A percentile compares a stretch with the other conserved stretches of the same genome.
phyloP scores from a whole-genome alignment of 2,329 filamentous ascomycete genomes.

The Penicillium sp. region DNA sequence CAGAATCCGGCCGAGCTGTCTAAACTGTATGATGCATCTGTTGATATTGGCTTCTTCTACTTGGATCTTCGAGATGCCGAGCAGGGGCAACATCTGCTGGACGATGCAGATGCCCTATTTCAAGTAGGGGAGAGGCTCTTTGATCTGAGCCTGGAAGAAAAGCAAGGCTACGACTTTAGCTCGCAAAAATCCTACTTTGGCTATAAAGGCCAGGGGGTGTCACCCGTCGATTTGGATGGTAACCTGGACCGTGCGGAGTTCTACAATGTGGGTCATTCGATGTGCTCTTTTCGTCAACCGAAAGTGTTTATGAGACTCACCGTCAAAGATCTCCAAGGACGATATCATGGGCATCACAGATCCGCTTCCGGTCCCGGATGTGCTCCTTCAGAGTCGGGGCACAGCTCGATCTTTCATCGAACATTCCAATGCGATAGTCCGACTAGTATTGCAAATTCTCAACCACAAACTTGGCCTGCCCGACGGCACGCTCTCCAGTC shows the following conservation, averaged over 20 bases:
- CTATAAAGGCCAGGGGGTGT: conserved; percentile 46
- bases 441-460: conserved; percentile 40
- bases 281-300: background rate
- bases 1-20: conserved; percentile 31
- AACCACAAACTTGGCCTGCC: conserved; percentile 42
- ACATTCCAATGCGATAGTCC: conserved; percentile 42
- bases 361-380: conserved; percentile 38
- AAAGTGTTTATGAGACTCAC: background rate
- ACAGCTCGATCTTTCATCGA: conserved; percentile 42
- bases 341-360: conserved; percentile 41
- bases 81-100: conserved; percentile 38
- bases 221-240: conserved; percentile 44
- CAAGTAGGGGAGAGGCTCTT: conserved; percentile 43
- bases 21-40: conserved; percentile 36
- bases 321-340: conserved; percentile 45
- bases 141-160: conserved; percentile 46
- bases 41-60: conserved; percentile 53
- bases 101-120: conserved; percentile 44
- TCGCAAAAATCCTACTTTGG: conserved; percentile 49
- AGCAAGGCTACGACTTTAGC: conserved; percentile 51
- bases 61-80: conserved; percentile 42
- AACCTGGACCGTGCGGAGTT: conserved; percentile 50
- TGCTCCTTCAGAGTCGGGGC: conserved; percentile 34
- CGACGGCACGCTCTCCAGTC: conserved; percentile 36
- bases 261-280: conserved; percentile 43